phyloP scores from a whole-genome alignment of 441 rosid genomes.

The Sinapis alba region DNA sequence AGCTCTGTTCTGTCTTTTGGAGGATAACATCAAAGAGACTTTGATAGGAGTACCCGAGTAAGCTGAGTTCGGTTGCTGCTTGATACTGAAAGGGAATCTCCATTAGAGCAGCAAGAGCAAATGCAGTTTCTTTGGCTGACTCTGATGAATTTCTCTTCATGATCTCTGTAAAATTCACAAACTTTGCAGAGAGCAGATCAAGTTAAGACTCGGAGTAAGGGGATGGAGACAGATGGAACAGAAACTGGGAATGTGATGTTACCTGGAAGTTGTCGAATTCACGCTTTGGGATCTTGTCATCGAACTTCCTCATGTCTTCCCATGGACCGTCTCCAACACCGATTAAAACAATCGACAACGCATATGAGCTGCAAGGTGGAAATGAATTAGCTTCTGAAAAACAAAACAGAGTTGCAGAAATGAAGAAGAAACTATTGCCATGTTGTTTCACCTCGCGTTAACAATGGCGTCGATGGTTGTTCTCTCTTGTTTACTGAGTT shows the following conservation, averaged over 20 bases:
- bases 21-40: slow-evolving; percentile 1
- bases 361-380: slow-evolving; percentile 49
- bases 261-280: slow-evolving; percentile 91
- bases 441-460: slow-evolving; percentile 60
- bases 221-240: background rate
- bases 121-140: slow-evolving; percentile 68
- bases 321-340: slow-evolving; percentile 97
- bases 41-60: slow-evolving; percentile 60
- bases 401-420: background rate
- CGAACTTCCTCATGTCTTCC: slow-evolving; percentile 89
- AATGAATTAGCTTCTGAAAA: background rate
- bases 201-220: background rate
- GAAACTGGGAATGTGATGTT: background rate
- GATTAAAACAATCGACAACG: slow-evolving; percentile 74
- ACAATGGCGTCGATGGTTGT: slow-evolving; percentile 70
- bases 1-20: slow-evolving; percentile 16
- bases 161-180: slow-evolving; percentile 79
- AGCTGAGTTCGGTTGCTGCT: slow-evolving; percentile 55
- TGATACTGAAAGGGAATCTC: slow-evolving; percentile 84
- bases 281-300: slow-evolving; percentile 75
- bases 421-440: background rate
- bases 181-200: slow-evolving; percentile 47
- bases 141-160: slow-evolving; percentile 51
- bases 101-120: slow-evolving; percentile 94
- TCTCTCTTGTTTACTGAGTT: slow-evolving; percentile 74